These are phyloP conservation scores for Populus hybrid DNA, from an alignment of 441 rosid genomes.

Conservation along the genomic window DNA sequence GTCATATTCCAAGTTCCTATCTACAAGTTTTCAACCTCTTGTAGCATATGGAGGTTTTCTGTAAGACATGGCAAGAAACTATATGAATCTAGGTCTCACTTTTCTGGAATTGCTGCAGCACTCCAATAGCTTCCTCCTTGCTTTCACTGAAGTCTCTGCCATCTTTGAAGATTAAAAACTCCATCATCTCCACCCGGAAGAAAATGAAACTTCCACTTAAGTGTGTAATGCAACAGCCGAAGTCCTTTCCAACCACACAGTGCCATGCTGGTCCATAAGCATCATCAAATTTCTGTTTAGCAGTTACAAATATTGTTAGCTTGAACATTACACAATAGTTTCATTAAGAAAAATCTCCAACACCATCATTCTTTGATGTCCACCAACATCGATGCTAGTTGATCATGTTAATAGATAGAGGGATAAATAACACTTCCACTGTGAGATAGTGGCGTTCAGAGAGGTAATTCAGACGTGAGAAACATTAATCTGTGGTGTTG, in stretches of 20 bases:
- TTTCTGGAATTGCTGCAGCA: slow-evolving; percentile 24
- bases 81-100: slow-evolving; percentile 2
- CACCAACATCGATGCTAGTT: too few relatives aligned
- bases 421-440: too few relatives aligned
- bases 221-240: slow-evolving; percentile 55
- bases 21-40: neutral
- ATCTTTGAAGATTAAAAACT: slow-evolving; percentile 55
- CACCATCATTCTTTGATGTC: too few relatives aligned
- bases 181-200: slow-evolving; percentile 48
- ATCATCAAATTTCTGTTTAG: slow-evolving; percentile 45
- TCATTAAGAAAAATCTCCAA: too few relatives aligned
- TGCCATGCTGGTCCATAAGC: slow-evolving; percentile 51
- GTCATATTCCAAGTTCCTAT: neutral
- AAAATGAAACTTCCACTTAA: slow-evolving; percentile 43
- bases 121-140: slow-evolving; percentile 47
- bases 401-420: too few relatives aligned
- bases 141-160: slow-evolving; percentile 40
- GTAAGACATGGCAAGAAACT: neutral
- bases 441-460: too few relatives aligned
- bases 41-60: neutral
- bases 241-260: slow-evolving; percentile 52
- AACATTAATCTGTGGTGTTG: neutral
- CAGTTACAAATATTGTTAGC: neutral
- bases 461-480: neutral
- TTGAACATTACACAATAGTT: neutral